phyloP scores from a whole-genome alignment of 78 protist genomes.

The Emiliania huxleyi region DNA sequence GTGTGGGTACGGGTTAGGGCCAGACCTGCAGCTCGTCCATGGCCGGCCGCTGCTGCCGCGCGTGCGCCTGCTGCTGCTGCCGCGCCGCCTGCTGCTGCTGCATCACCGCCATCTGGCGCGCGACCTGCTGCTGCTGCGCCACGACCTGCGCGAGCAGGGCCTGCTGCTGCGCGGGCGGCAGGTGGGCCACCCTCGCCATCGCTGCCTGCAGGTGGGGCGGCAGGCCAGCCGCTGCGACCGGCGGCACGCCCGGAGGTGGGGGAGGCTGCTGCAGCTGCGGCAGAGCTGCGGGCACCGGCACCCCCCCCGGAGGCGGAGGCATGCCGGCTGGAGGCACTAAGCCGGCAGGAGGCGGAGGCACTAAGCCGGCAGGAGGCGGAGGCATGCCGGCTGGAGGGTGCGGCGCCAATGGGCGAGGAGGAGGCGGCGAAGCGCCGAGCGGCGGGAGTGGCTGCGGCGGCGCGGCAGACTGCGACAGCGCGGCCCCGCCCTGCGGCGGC shows the following conservation, averaged over 20 bases:
- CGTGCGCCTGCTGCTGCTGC: no score
- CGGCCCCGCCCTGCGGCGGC: not conserved
- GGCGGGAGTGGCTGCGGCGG: not conserved
- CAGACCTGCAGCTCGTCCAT: no score
- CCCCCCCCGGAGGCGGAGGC: no score
- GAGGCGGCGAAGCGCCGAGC: not conserved
- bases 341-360: no score
- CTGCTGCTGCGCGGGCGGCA: slow-evolving; percentile 1
- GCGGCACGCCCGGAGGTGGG: no score
- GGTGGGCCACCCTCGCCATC: not conserved
- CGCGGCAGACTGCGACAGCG: not conserved
- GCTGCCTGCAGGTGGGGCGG: not conserved
- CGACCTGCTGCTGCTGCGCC: not conserved
- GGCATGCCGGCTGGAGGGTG: not conserved
- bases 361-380: no score
- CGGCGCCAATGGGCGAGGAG: not conserved
- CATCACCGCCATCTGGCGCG: not conserved
- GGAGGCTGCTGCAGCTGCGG: no score
- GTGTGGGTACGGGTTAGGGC: no score
- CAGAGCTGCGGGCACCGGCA: no score
- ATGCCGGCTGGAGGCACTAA: no score
- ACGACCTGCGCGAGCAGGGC: not conserved
- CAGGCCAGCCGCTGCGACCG: not conserved
- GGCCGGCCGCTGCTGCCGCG: no score
- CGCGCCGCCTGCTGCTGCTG: not conserved